Percentiles rank a stretch among this genome's conserved stretches.
Evolutionary conservation across 73 alveolate genomes (phyloP).

Genomic region (Symbiodinium natans): DNA sequence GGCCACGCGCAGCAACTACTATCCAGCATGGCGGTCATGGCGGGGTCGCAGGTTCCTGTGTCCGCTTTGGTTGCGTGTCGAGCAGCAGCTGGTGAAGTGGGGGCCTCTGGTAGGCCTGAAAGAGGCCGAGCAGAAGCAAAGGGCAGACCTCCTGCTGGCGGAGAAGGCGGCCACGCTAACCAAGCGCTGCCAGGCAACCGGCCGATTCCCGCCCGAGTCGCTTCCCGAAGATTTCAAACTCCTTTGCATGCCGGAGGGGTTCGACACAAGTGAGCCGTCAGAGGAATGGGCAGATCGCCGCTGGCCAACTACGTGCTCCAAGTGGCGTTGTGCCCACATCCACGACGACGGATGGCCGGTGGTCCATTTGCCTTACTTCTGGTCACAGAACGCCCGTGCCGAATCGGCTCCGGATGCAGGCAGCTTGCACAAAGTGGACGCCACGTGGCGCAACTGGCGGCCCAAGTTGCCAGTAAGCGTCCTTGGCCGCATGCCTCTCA

Average conservation of each 20-base stretch:
- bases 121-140: background rate
- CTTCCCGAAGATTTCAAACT: constrained; percentile 3
- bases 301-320: background rate
- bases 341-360: constrained; percentile 41
- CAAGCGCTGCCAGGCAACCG: constrained; percentile 44
- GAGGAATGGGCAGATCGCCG: background rate
- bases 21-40: constrained; percentile 52
- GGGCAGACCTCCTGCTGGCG: constrained; percentile 61
- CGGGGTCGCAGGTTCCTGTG: constrained; percentile 4
- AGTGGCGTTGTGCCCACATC: constrained; percentile 1
- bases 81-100: constrained; percentile 62
- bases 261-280: background rate
- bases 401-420: constrained; percentile 49
- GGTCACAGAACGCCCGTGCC: constrained; percentile 28
- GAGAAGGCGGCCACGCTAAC: constrained; percentile 53
- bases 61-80: constrained; percentile 79
- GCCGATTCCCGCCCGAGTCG: background rate
- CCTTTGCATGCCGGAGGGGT: constrained; percentile 85
- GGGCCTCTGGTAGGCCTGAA: background rate
- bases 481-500: constrained; percentile 4
- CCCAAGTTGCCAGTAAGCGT: constrained; percentile 54
- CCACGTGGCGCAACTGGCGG: constrained; percentile 58
- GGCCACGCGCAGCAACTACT: constrained; percentile 46
- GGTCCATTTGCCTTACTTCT: constrained; percentile 79
- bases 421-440: constrained; percentile 22